Base-by-base conservation (phyloP, 2,329 filamentous ascomycete genomes). In the Colletotrichum sidae region DNA sequence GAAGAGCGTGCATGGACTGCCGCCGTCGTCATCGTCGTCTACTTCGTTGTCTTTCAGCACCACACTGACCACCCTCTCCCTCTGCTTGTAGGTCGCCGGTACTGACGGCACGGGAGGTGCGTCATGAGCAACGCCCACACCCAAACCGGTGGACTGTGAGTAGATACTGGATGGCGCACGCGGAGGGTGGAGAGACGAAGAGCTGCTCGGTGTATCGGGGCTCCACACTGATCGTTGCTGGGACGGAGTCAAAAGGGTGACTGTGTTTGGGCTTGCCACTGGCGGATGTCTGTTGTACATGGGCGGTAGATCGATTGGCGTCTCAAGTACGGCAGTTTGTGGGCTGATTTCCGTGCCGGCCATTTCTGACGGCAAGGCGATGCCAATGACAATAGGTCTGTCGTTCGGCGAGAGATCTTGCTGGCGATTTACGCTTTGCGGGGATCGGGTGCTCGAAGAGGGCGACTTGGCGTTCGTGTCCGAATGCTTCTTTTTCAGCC, bases 301-400 rank as follows among this genome's bases (percentile, higher is more conserved):
- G 33, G 60, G 59, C 64, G 51, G 68, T 68, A 67, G 35, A 37
- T 79, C 80, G 33, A 75, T 69, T 4, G 79, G 79, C 2, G 78
- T 80, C 53, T 79, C 77, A 34, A 81, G 72, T 8, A 78, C 74
- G 13, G 81, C 80, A 3, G 81, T 86, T 47, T 84, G 80, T n/a
- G 85, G 84, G 60, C 82, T 86, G 72, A 84, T 78, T 35, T 69
- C 67, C 1, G 67, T 70, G 38, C 61, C 68, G 44, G 65, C 66
- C 10, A 71, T 66, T 70, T 85, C 83, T 12, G 87, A 84, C 2
- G 90, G 86, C 50, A 93, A 79, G 12, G 86, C 84, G 55, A 93
- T 88, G 11, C 90, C 90, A 69, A 93, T 93, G 46, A 91, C 84
- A 65, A 93, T 93, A 1, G 89, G 89, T n/a, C 88, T 83, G 70